Evolutionary conservation across 148 eudicot genomes (phyloP), one percentile per base, ranked within the genome.

Genomic region (Silene conica): DNA sequence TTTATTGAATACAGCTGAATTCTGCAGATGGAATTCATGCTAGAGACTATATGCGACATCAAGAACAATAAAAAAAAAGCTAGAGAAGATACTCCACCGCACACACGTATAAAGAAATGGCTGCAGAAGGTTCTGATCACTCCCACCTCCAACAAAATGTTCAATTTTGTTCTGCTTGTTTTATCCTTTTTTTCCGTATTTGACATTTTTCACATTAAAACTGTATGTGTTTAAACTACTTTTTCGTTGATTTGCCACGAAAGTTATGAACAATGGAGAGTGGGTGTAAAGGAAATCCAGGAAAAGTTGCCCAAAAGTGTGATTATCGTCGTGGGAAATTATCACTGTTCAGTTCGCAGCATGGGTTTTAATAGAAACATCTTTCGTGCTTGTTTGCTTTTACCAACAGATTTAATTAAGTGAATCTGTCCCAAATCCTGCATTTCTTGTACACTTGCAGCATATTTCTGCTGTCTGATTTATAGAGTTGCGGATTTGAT

Each of bases 21-120:
- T 76, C 71, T 69, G 69, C 88, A 95, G 99, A 90, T 95, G 93
- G 97, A 92, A 74, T 95, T 90, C 80, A 92, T 95, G 99, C 89
- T 95, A 71, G 96, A 95, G 81, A 92, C 96, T 52, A 92, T 92
- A 81, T 84, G 78, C 69, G 99, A 95, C 72, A 95, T 95, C 75
- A 95, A 95, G 90, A 95, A 95, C 85, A 95, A 95, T 80, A 95
- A 89, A 77, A 86, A 75, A 81, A 87, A 82, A 87, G 78, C 85
- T 19, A 90, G 89, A 72, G 99, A 87, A 69, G 96, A 92, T 56
- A 71, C 85, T 55, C 77, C 85, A 58, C 97, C 84, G 84, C 94
- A 87, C 79, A 85, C 94, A 19, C 83, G 90, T 41, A 82, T 90
- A 73, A 95, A 95, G 81, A 92, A 95, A 76, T 95, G 98, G 98